These are phyloP conservation scores for Dianthus caryophyllus DNA, from an alignment of 148 eudicot species.

Conservation along the genomic window DNA sequence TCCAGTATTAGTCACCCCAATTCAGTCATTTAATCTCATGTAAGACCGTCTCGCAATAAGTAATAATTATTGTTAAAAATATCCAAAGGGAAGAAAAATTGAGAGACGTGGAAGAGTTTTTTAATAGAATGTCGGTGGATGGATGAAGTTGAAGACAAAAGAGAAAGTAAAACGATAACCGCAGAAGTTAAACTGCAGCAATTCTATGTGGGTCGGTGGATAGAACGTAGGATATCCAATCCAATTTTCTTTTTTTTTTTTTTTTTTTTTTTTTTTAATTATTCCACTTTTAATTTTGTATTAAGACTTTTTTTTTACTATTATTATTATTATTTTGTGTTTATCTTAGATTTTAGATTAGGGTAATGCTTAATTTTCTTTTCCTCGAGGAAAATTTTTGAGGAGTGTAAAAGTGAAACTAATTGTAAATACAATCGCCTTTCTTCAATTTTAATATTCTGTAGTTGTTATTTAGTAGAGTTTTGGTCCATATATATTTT, in stretches of 20 bases:
- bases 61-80: too few species aligned
- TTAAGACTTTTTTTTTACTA: too few species aligned
- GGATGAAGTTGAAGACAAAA: slow-evolving; percentile 12
- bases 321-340: neutral
- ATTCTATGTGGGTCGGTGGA: slow-evolving; percentile 15
- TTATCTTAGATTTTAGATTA: neutral
- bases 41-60: too few species aligned
- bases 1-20: too few species aligned
- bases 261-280: neutral
- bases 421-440: slow-evolving; percentile 28
- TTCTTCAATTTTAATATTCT: neutral
- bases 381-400: slow-evolving; percentile 22
- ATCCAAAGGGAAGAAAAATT: too few species aligned
- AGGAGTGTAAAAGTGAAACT: slow-evolving; percentile 23
- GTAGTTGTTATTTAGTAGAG: too few species aligned
- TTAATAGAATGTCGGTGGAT: slow-evolving; percentile 20
- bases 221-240: neutral
- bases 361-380: slow-evolving; percentile 3
- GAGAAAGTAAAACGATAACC: neutral
- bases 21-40: too few species aligned
- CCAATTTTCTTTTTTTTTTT: neutral
- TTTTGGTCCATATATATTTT: too few species aligned
- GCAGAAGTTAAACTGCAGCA: neutral
- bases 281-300: too few species aligned
- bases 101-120: too few species aligned